These are phyloP conservation scores for Pythium aristosporum DNA, from an alignment of 352 stramenopile genomes.

Conservation along the genomic window DNA sequence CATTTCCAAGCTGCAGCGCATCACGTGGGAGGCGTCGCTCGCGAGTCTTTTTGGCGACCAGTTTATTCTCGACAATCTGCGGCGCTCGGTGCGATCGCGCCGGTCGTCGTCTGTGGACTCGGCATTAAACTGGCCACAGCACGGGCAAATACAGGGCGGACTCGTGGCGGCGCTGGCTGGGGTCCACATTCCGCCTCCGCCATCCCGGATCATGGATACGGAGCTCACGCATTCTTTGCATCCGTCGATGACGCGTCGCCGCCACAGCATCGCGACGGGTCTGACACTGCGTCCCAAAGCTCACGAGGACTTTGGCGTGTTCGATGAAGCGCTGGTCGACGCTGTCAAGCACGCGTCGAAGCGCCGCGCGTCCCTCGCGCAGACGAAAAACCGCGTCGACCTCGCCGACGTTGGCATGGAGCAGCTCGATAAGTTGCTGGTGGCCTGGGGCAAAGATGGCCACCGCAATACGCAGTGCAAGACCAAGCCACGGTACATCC, in stretches of 20 bases:
- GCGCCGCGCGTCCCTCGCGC: conserved; percentile 52
- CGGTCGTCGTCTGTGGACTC: conserved; percentile 15
- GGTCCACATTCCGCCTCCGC: conserved; percentile 11
- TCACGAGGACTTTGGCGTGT: conserved; percentile 47
- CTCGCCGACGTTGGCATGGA: conserved; percentile 67
- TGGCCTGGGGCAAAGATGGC: conserved; percentile 58
- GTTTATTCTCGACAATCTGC: conserved; percentile 51
- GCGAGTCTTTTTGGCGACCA: conserved; percentile 64
- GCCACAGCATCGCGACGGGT: conserved; percentile 21
- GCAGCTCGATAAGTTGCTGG: conserved; percentile 70
- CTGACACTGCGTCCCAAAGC: neutral
- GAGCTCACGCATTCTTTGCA: conserved; percentile 51
- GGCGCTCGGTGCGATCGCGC: conserved; percentile 14
- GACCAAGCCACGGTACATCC: conserved; percentile 72
- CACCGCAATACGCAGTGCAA: conserved; percentile 70
- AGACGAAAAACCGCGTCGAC: conserved; percentile 67
- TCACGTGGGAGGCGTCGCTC: conserved; percentile 74
- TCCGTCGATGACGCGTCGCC: conserved; percentile 36
- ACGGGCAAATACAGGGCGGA: conserved; percentile 10
- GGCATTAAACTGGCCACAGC: neutral
- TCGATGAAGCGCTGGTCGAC: conserved; percentile 59
- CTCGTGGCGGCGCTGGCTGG: conserved; percentile 17
- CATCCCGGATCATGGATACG: conserved; percentile 23
- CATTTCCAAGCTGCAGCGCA: conserved; percentile 61
- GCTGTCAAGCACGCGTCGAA: conserved; percentile 63